Conservation (phyloP, 1,284 basidiomycete species). For the Pseudozyma flocculosa region DNA sequence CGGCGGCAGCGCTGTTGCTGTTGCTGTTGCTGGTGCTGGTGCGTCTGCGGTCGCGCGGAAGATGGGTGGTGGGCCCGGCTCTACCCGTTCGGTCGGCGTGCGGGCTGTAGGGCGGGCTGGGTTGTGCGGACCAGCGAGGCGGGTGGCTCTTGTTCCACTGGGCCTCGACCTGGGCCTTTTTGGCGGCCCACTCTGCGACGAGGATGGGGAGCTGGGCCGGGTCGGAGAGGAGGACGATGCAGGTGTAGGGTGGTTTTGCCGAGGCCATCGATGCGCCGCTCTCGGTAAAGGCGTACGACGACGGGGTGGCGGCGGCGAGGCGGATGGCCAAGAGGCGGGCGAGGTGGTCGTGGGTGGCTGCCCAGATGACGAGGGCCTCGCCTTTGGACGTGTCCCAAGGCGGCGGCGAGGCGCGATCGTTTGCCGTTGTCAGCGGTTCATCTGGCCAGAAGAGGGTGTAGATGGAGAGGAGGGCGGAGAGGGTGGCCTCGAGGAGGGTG, state of each 20-base stretch:
- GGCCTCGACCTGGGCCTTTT: slow-evolving; percentile 30
- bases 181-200: slow-evolving; percentile 37
- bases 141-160: not conserved
- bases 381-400: slow-evolving; percentile 35
- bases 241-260: slow-evolving; percentile 32
- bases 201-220: slow-evolving; percentile 30
- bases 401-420: no score
- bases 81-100: not conserved
- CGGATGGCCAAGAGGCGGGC: slow-evolving; percentile 26
- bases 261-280: slow-evolving; percentile 17
- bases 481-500: slow-evolving; percentile 18
- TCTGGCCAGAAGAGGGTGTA: slow-evolving; percentile 22
- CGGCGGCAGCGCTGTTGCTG: no score
- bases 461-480: slow-evolving; percentile 19
- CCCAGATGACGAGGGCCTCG: slow-evolving; percentile 31
- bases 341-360: slow-evolving; percentile 31
- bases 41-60: no score
- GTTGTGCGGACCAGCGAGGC: not conserved
- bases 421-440: no score
- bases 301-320: slow-evolving; percentile 29
- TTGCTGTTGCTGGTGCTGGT: no score
- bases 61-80: no score
- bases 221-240: slow-evolving; percentile 34
- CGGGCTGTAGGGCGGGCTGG: not conserved
- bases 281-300: slow-evolving; percentile 27